Evolutionary conservation across 2,329 filamentous ascomycete genomes (phyloP), one percentile per base, ranked within the genome.

Genomic region (Geoglossum cookeanum): DNA sequence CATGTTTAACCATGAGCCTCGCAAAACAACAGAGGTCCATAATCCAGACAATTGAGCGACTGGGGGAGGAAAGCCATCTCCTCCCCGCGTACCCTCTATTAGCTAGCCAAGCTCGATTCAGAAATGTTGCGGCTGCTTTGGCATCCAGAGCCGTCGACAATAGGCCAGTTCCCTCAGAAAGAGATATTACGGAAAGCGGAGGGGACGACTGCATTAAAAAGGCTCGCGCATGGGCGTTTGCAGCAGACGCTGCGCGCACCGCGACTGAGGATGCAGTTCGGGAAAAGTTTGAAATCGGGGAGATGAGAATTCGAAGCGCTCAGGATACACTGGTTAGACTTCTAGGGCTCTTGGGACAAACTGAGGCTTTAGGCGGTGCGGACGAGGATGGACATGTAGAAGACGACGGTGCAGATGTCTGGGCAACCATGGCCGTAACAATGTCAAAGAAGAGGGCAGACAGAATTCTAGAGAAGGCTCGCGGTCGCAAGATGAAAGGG

Each of bases 21-120:
- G 65, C 72, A 22, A 76, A 72, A 60, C 74, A 80, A 60, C 69
- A 72, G 27, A 75, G 75, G 59, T 75, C 79, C 9, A 71, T 72
- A 13, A 69, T 70, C 56, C 74, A 78, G 64, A 65, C 69, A 1
- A 68, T 84, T 6, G 72, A 74, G 54, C 77, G 75, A 58, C 69
- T 84, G 2, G 73, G 75, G 9, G 76, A 83, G 54, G 80, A 83
- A 64, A 84, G 80, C 62, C 78, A 81, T 60, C 68, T 84, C 15
- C 71, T 84, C 11, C 75, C 75, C 1, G 68, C 71, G 7, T 73
- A 80, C 60, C 74, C 77, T 0, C 67, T 72, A 61, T 70, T 72
- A 2, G 66, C 64, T 22, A 32, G 32, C 13, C 42, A 52, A 52
- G 27, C 27, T 11, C 42, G 47, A 27, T 57, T 57, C 55, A 57